These are phyloP conservation scores for Aspergillus sclerotiicarbonarius DNA, from an alignment of 495 filamentous ascomycete genomes.

Conservation along the genomic window DNA sequence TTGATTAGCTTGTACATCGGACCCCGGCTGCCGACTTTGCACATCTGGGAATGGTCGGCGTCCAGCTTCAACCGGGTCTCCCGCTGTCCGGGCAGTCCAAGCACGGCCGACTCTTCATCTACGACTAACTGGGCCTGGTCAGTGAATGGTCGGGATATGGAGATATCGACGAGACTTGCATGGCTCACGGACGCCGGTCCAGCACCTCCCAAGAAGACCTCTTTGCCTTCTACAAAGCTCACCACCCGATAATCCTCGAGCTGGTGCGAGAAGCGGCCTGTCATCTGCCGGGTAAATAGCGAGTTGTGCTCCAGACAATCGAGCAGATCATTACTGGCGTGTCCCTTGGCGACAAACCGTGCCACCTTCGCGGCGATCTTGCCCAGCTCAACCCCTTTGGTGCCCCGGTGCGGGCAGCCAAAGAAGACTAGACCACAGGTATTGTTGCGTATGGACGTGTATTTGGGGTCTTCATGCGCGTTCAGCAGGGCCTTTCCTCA, in stretches of 20 bases:
- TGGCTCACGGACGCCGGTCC: slow-evolving; percentile 34
- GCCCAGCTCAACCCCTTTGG: slow-evolving; percentile 38
- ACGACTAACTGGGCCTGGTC: slow-evolving; percentile 33
- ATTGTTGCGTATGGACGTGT: slow-evolving; percentile 36
- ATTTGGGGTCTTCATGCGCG: slow-evolving; percentile 41
- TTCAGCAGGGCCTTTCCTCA: slow-evolving; percentile 37
- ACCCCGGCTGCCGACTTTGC: slow-evolving; percentile 32
- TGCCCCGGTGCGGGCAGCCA: slow-evolving; percentile 44
- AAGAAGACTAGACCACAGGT: slow-evolving; percentile 47
- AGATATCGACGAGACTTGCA: slow-evolving; percentile 18
- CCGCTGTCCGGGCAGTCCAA: slow-evolving; percentile 36
- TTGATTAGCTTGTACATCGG: slow-evolving; percentile 40
- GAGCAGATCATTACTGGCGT: slow-evolving; percentile 36
- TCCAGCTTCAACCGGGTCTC: slow-evolving; percentile 42
- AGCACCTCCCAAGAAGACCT: slow-evolving; percentile 32
- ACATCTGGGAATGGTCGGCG: slow-evolving; percentile 42
- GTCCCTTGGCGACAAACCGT: slow-evolving; percentile 32
- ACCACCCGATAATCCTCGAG: slow-evolving; percentile 40
- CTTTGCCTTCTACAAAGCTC: slow-evolving; percentile 44
- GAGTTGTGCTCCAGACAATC: slow-evolving; percentile 40
- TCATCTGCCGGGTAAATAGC: slow-evolving; percentile 41
- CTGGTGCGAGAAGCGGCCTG: slow-evolving; percentile 34
- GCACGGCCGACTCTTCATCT: slow-evolving; percentile 38
- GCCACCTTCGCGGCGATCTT: slow-evolving; percentile 39
- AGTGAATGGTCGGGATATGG: not conserved